phyloP scores from a whole-genome alignment of 768 basidiomycete genomes.

The Pisolithus sp. region DNA sequence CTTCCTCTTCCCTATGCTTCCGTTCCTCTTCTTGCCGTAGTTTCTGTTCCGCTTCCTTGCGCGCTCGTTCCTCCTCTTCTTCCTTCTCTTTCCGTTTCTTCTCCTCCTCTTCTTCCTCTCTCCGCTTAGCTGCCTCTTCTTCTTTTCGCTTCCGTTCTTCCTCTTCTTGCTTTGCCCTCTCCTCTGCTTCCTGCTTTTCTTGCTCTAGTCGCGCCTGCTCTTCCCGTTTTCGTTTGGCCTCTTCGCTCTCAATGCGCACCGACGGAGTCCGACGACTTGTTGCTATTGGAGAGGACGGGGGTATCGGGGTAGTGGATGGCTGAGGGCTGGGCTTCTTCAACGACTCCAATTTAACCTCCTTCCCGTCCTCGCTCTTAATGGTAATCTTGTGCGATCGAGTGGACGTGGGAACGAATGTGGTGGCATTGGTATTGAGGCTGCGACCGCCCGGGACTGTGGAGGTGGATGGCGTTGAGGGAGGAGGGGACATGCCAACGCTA shows the following conservation, averaged over 20 bases:
- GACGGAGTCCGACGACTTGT: slow-evolving; percentile 23
- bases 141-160: slow-evolving; percentile 34
- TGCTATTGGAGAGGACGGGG: slow-evolving; percentile 29
- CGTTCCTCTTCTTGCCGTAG: slow-evolving; percentile 31
- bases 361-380: slow-evolving; percentile 60
- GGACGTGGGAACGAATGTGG: slow-evolving; percentile 55
- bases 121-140: slow-evolving; percentile 32
- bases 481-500: slow-evolving; percentile 45
- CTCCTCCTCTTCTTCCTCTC: slow-evolving; percentile 39
- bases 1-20: slow-evolving; percentile 24
- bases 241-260: slow-evolving; percentile 62
- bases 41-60: slow-evolving; percentile 35
- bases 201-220: slow-evolving; percentile 38
- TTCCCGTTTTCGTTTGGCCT: slow-evolving; percentile 44
- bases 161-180: slow-evolving; percentile 30
- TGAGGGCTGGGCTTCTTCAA: slow-evolving; percentile 44
- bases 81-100: slow-evolving; percentile 29
- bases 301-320: slow-evolving; percentile 34
- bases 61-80: slow-evolving; percentile 34
- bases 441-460: slow-evolving; percentile 33
- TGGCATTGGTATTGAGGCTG: slow-evolving; percentile 57
- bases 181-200: slow-evolving; percentile 34
- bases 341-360: slow-evolving; percentile 53
- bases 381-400: slow-evolving; percentile 37
- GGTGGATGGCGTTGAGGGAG: slow-evolving; percentile 63